Evolutionary conservation across 1,284 basidiomycete species (phyloP).

Genomic region (Gymnopus androsaceus): DNA sequence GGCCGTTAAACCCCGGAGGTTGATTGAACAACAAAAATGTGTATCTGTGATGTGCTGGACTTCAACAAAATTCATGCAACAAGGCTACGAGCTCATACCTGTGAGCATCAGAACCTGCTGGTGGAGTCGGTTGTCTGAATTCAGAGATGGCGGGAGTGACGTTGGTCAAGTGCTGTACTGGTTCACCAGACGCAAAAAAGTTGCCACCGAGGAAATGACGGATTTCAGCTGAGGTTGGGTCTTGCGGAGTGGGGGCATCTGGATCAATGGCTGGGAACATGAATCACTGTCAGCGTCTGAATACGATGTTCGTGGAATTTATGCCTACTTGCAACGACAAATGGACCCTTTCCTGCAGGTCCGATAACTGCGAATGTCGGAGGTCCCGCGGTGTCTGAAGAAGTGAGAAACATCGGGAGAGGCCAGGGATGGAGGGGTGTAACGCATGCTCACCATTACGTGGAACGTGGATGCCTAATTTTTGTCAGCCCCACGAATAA

Average conservation of each 20-base stretch:
- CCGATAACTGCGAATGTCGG: conserved; percentile 41
- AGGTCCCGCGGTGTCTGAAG: conserved; percentile 43
- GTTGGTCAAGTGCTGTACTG: conserved; percentile 34
- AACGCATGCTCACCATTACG: not conserved
- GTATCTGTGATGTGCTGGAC: conserved; percentile 30
- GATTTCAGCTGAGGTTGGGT: conserved; percentile 45
- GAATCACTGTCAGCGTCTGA: too few relatives aligned
- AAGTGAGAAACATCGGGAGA: conserved; percentile 7
- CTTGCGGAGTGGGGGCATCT: conserved; percentile 53
- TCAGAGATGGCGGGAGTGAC: conserved; percentile 45
- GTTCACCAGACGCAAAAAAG: conserved; percentile 19
- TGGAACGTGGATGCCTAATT: not conserved
- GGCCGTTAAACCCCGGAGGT: conserved; percentile 40
- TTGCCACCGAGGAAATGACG: conserved; percentile 54
- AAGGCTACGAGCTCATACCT: conserved; percentile 35
- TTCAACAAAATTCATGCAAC: conserved; percentile 13
- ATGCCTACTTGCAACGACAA: conserved; percentile 53
- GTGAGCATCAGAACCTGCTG: conserved; percentile 54
- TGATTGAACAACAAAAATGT: conserved; percentile 52
- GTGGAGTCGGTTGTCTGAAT: conserved; percentile 51
- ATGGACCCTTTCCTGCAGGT: conserved; percentile 34
- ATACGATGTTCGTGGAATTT: too few relatives aligned
- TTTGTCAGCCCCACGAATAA: too few relatives aligned
- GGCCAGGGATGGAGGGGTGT: too few relatives aligned
- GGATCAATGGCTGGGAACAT: conserved; percentile 50